phyloP scores from a whole-genome alignment of 257 asterid genomes.

The Phtheirospermum japonicum region DNA sequence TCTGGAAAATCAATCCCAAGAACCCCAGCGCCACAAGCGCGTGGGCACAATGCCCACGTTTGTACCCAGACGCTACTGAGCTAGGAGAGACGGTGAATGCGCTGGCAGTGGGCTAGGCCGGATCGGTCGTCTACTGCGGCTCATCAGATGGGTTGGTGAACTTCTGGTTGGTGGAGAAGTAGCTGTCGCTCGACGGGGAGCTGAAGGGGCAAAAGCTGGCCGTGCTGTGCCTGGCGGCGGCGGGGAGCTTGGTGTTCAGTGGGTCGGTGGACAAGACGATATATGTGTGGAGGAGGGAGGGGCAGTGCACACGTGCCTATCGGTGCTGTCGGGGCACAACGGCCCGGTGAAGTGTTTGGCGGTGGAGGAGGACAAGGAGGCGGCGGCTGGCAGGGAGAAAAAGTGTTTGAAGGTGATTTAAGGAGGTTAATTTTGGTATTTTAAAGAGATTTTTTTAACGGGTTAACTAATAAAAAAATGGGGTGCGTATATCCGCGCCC shows the following conservation, averaged over 20 bases:
- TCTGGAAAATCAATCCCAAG: conserved; percentile 2
- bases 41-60: neutral
- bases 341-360: conserved; percentile 17
- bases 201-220: conserved; percentile 13
- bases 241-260: conserved; percentile 8
- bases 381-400: neutral
- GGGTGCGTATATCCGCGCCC: too few relatives aligned
- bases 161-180: neutral
- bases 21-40: conserved; percentile 5
- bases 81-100: conserved; percentile 10
- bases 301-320: neutral
- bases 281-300: conserved; percentile 16
- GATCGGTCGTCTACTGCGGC: neutral
- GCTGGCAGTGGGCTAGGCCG: neutral
- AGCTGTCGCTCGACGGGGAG: neutral
- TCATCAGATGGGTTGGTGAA: conserved; percentile 4
- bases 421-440: too few relatives aligned
- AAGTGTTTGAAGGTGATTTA: conserved; percentile 11
- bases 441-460: too few relatives aligned
- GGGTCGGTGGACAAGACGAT: conserved; percentile 15
- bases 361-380: conserved; percentile 8
- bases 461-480: too few relatives aligned
- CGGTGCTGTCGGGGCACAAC: conserved; percentile 10
- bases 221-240: conserved; percentile 12
- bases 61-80: neutral